A percentile compares a stretch with the other conserved stretches of the same genome.
Conservation (phyloP, 2,329 filamentous ascomycete species). For the Sporothrix mexicana region DNA sequence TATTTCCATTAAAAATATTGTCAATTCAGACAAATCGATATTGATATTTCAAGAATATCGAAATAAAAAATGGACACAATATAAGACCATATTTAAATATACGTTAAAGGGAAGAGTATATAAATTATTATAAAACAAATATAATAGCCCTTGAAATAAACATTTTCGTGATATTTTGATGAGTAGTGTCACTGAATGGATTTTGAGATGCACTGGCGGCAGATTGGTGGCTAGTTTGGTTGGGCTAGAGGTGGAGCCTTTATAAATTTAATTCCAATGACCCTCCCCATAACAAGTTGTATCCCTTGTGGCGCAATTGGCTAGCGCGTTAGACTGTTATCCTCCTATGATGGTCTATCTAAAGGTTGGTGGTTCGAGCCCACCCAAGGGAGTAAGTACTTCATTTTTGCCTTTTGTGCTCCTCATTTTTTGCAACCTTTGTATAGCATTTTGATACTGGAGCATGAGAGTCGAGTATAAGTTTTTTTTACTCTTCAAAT, state of each 20-base stretch:
- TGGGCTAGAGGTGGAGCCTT: not conserved
- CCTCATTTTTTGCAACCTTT: not conserved
- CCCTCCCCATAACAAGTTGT: not conserved
- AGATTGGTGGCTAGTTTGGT: not conserved
- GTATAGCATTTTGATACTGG: too few relatives aligned
- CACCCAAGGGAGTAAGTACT: slow-evolving; percentile 37
- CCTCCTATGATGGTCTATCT: slow-evolving; percentile 37
- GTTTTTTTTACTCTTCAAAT: too few relatives aligned
- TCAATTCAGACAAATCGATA: not conserved
- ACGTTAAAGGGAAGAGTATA: too few relatives aligned
- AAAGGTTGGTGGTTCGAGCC: slow-evolving; percentile 40
- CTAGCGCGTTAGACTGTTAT: slow-evolving; percentile 41
- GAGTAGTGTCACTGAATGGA: too few relatives aligned
- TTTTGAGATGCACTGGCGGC: too few relatives aligned
- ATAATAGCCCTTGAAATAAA: too few relatives aligned
- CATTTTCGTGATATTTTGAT: too few relatives aligned
- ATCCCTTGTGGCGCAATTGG: slow-evolving; percentile 40
- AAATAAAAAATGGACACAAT: too few relatives aligned
- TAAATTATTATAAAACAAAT: too few relatives aligned
- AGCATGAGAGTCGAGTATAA: too few relatives aligned
- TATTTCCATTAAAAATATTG: not conserved
- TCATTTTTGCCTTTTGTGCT: not conserved
- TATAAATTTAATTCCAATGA: not conserved
- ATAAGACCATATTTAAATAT: too few relatives aligned
- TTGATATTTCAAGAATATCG: too few relatives aligned